These are phyloP conservation scores for Candolleomyces efflorescens DNA, from an alignment of 768 basidiomycete species.

Conservation along the genomic window DNA sequence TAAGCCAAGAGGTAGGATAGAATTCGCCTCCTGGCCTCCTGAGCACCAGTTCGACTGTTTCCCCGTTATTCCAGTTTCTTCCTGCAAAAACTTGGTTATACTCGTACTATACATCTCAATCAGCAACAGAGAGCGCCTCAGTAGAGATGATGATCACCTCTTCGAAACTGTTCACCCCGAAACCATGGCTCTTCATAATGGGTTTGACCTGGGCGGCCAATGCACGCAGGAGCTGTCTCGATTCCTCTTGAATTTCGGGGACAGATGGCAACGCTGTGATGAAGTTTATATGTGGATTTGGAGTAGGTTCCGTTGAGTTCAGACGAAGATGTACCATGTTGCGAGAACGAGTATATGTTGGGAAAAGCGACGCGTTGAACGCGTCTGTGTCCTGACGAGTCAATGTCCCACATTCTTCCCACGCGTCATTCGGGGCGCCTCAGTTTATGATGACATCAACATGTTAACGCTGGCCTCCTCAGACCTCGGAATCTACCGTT, in stretches of 20 bases:
- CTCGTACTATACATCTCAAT: conserved; percentile 52
- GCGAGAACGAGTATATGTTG: too few species aligned
- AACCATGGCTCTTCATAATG: conserved; percentile 77
- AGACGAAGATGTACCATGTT: conserved; percentile 70
- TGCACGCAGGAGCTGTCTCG: conserved; percentile 68
- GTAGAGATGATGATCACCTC: conserved; percentile 47
- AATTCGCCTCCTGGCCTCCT: conserved; percentile 58
- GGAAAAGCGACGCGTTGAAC: too few species aligned
- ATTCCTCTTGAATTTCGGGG: conserved; percentile 50
- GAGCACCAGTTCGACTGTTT: conserved; percentile 77
- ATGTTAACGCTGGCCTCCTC: too few species aligned
- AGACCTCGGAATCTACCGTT: too few species aligned
- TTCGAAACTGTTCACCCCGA: conserved; percentile 74
- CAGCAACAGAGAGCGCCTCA: background rate
- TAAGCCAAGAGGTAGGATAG: conserved; percentile 58
- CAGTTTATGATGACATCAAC: too few species aligned
- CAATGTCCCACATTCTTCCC: too few species aligned
- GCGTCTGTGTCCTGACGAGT: too few species aligned
- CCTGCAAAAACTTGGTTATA: conserved; percentile 76
- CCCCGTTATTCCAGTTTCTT: conserved; percentile 82
- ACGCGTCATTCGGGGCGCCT: too few species aligned
- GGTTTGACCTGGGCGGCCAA: conserved; percentile 82
- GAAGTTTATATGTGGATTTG: conserved; percentile 77
- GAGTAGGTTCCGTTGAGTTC: conserved; percentile 66
- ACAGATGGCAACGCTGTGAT: conserved; percentile 54